Evolutionary conservation across 2,329 filamentous ascomycete species (phyloP), one percentile per base, ranked within the genome.

Genomic region (Parascedosporium putredinis): DNA sequence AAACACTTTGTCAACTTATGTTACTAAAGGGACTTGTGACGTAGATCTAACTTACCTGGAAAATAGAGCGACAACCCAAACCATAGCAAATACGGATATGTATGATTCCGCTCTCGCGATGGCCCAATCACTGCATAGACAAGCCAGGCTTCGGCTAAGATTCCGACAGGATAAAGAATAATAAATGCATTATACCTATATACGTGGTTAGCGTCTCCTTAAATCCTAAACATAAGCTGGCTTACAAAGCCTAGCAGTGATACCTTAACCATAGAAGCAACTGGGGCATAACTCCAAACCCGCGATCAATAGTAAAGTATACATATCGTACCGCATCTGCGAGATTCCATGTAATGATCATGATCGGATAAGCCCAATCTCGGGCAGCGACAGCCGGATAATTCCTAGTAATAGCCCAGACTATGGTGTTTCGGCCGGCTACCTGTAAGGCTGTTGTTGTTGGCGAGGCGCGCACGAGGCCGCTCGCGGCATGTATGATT

Each of bases 21-120:
- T n/a, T n/a, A n/a, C n/a, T n/a, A n/a, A n/a, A n/a, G n/a, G n/a
- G n/a, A n/a, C n/a, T n/a, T n/a, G n/a, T n/a, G n/a, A n/a, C n/a
- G n/a, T n/a, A n/a, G n/a, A n/a, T n/a, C n/a, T n/a, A n/a, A 81
- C 27, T 7, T 31, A 31, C 27, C 27, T 6, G 27, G 27, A 31
- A 31, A 7, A 12, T 31, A 31, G 12, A 31, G 6, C 6, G 27
- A 31, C 12, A 31, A 7, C 12, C 27, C 27, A 31, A 31, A 31
- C 27, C 27, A 31, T 31, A 31, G 12, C 7, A 31, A 12, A 12
- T 31, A 31, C 12, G 6, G 27, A 31, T 31, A 31, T 12, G 27
- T 12, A 6, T 7, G 12, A 12, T 31, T 31, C 12, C 27, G 27
- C 7, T 31, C 27, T 31, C 27, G 27, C 7, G 27, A 31, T 6